Conservation (phyloP, 164 flowering plant genomes). For the Chloranthus sessilifolius region DNA sequence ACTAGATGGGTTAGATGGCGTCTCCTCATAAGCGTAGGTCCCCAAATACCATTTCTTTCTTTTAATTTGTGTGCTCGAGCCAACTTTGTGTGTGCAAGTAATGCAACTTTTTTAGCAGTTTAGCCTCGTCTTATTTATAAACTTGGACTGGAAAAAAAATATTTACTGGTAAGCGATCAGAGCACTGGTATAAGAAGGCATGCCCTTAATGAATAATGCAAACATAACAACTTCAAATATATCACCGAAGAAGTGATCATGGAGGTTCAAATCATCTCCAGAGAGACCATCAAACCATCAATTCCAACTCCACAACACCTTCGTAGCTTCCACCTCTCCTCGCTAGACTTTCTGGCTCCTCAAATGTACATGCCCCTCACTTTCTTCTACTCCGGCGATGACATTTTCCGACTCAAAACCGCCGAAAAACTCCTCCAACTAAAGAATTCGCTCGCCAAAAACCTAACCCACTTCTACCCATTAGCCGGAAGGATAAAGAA, state of each 20-base stretch:
- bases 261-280: constrained; percentile 32
- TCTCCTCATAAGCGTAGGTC: too few relatives aligned
- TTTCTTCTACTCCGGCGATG: constrained; percentile 27
- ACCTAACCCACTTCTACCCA: constrained; percentile 28
- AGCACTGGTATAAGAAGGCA: too few relatives aligned
- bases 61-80: too few relatives aligned
- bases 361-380: constrained; percentile 25
- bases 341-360: constrained; percentile 42
- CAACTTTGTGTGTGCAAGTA: too few relatives aligned
- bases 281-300: constrained; percentile 14
- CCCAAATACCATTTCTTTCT: too few relatives aligned
- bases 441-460: constrained; percentile 23
- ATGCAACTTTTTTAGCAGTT: too few relatives aligned
- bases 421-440: constrained; percentile 5
- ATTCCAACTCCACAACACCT: constrained; percentile 34
- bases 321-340: constrained; percentile 30
- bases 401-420: neutral
- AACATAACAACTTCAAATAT: too few relatives aligned
- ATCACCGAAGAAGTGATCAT: constrained; percentile 8
- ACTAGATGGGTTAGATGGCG: too few relatives aligned
- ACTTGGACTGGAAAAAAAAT: too few relatives aligned
- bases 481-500: constrained; percentile 30
- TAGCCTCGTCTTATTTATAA: too few relatives aligned
- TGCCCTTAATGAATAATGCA: too few relatives aligned
- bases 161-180: too few relatives aligned